Base-by-base conservation (phyloP, 129 eudicot species). In the Mikania micrantha region DNA sequence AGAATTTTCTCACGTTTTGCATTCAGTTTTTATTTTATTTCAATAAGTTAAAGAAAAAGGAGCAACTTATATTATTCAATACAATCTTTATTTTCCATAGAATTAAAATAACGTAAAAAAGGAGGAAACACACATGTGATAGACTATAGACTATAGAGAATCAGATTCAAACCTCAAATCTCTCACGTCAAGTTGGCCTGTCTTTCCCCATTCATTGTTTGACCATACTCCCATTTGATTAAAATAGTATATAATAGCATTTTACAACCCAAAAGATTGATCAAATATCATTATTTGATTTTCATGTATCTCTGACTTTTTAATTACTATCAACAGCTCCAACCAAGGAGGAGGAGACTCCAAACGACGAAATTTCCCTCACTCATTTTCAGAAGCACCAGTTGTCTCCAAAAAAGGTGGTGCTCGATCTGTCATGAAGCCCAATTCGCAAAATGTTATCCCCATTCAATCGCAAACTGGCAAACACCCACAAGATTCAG, bases 401-500 rank as follows among this genome's bases (percentile, higher is more conserved):
- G n/a, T n/a, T n/a, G n/a, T n/a, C n/a, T n/a, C n/a, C n/a, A n/a
- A n/a, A n/a, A n/a, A n/a, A n/a, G n/a, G n/a, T n/a, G n/a, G n/a
- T n/a, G n/a, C 4, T 11, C 13, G 4, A 7, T 12, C 12, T 13
- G 5, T 64, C 25, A n/a, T 3, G 58, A 64, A 29, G 1, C 76
- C 62, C 80, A 82, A 36, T 28, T 45, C 63, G 58, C 0, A 31
- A 53, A 54, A 62, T 73, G 74, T 71, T 9, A 65, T 28, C 20
- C 66, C 78, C 3, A 45, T 76, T 64, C 65, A 61, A 10, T 24
- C 62, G 24, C 65, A 81, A 40, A 60, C 66, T 65, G 61, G 45
- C 31, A 59, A 58, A 67, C 61, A 10, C 42, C 59, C 84, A 28
- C 52, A 71, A 38, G 97, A 88, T 67, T 65, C 98, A 7, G 98